Conservation (phyloP, 2,329 filamentous ascomycete species). For the Trichophyton verrucosum region DNA sequence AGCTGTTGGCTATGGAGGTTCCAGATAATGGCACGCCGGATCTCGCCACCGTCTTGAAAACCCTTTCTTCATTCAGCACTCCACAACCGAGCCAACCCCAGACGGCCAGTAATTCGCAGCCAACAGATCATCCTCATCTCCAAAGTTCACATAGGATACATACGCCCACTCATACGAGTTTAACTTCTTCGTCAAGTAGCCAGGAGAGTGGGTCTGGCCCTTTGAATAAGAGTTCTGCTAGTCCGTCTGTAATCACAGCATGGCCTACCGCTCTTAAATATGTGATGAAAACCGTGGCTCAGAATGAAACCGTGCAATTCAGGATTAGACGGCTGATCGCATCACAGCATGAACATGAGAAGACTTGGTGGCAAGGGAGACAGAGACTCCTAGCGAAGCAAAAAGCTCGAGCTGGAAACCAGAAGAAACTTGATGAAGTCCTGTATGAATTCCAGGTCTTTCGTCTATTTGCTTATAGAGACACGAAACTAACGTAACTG, state of each 20-base stretch:
- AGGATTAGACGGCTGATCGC: slow-evolving; percentile 47
- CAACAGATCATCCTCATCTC: background rate
- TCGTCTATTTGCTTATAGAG: background rate
- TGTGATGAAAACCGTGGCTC: slow-evolving; percentile 38
- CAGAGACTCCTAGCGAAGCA: slow-evolving; percentile 42
- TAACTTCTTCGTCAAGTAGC: background rate
- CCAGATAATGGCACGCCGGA: slow-evolving; percentile 21
- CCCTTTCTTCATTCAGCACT: slow-evolving; percentile 28
- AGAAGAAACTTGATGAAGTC: slow-evolving; percentile 43
- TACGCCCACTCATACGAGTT: background rate
- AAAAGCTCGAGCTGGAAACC: slow-evolving; percentile 39
- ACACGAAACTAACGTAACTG: background rate
- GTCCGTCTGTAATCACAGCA: slow-evolving; percentile 39
- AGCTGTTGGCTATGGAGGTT: background rate
- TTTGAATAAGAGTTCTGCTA: slow-evolving; percentile 12
- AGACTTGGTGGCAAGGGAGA: slow-evolving; percentile 47
- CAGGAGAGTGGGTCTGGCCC: background rate
- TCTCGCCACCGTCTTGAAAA: slow-evolving; percentile 31
- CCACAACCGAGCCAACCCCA: slow-evolving; percentile 2
- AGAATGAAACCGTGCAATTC: slow-evolving; percentile 33
- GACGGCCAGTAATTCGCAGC: background rate
- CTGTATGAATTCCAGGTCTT: slow-evolving; percentile 32
- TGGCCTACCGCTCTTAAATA: slow-evolving; percentile 41
- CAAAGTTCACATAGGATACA: slow-evolving; percentile 2
- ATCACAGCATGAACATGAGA: slow-evolving; percentile 51